Evolutionary conservation across 768 basidiomycete genomes (phyloP).

Genomic region (Leccinum pellstonianum): DNA sequence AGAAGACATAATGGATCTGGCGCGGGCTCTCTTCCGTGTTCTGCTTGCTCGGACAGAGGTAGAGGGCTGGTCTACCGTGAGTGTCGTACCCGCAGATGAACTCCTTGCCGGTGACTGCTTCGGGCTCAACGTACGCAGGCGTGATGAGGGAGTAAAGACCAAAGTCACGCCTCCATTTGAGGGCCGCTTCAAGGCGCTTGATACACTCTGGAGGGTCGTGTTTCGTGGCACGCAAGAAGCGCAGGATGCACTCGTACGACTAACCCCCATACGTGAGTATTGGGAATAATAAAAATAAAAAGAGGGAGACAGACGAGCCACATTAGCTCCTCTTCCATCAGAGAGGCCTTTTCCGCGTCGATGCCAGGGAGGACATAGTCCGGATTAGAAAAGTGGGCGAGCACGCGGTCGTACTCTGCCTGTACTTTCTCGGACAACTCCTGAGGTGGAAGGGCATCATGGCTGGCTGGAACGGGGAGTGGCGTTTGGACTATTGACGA

Average conservation of each 20-base stretch:
- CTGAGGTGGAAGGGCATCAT: conserved; percentile 33
- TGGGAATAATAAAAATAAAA: background rate
- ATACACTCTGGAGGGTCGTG: conserved; percentile 63
- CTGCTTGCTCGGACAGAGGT: conserved; percentile 69
- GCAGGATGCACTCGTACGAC: conserved; percentile 70
- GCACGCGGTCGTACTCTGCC: conserved; percentile 50
- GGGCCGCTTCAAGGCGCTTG: conserved; percentile 64
- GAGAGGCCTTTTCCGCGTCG: conserved; percentile 39
- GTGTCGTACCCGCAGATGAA: conserved; percentile 75
- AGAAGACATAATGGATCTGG: conserved; percentile 77
- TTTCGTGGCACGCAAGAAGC: conserved; percentile 79
- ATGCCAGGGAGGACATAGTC: conserved; percentile 53
- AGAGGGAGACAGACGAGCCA: conserved; percentile 56
- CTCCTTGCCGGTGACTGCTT: conserved; percentile 82
- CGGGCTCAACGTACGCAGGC: conserved; percentile 65
- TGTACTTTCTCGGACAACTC: conserved; percentile 45
- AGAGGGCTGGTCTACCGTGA: conserved; percentile 63
- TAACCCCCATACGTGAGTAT: background rate
- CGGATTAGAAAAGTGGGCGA: conserved; percentile 55
- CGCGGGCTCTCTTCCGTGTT: conserved; percentile 70
- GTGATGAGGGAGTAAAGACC: conserved; percentile 65
- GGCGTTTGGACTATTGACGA: conserved; percentile 15
- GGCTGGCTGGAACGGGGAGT: conserved; percentile 26
- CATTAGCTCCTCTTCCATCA: conserved; percentile 69
- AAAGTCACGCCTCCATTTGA: conserved; percentile 79